These are phyloP conservation scores for Vickermania spadyakhi DNA, from an alignment of 208 protist species.

Conservation along the genomic window DNA sequence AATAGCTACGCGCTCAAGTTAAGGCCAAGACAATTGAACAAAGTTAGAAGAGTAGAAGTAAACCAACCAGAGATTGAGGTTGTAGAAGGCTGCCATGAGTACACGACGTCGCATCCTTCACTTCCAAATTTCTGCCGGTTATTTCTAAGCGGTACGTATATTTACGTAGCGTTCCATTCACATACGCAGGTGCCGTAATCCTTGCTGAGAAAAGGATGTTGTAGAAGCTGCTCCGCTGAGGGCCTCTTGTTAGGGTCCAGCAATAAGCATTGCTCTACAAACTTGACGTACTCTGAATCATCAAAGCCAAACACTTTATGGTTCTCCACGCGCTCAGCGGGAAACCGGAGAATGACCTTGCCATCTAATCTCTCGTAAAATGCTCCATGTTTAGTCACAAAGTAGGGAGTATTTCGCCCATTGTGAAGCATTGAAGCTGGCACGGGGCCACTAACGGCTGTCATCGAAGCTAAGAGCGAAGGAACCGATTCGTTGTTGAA, in stretches of 20 bases:
- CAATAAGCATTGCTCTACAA: constrained; percentile 19
- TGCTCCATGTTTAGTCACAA: constrained; percentile 7
- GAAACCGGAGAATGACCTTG: constrained; percentile 9
- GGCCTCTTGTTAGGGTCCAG: constrained; percentile 19
- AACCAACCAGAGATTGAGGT: too few relatives aligned
- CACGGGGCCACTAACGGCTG: constrained; percentile 15
- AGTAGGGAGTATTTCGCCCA: constrained; percentile 29
- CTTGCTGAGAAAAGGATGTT: constrained; percentile 20
- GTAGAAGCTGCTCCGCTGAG: constrained; percentile 16
- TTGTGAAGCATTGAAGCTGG: constrained; percentile 27
- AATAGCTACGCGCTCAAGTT: too few relatives aligned
- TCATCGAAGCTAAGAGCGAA: constrained; percentile 47
- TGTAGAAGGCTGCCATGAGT: too few relatives aligned
- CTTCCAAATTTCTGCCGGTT: too few relatives aligned
- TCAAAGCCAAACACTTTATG: constrained; percentile 39
- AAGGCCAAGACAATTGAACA: too few relatives aligned
- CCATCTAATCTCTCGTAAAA: constrained; percentile 16
- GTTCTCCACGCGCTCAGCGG: constrained; percentile 17
- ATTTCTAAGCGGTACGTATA: too few relatives aligned
- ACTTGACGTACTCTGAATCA: constrained; percentile 30
- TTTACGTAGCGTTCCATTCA: not conserved
- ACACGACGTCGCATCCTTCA: too few relatives aligned
- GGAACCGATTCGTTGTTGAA: constrained; percentile 77
- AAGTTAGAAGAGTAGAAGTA: too few relatives aligned
- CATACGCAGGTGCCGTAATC: constrained; percentile 4